A percentile compares a stretch with the other conserved stretches of the same genome.
Evolutionary conservation across 2,329 filamentous ascomycete species (phyloP).

Genomic region (Orbilia quercus): DNA sequence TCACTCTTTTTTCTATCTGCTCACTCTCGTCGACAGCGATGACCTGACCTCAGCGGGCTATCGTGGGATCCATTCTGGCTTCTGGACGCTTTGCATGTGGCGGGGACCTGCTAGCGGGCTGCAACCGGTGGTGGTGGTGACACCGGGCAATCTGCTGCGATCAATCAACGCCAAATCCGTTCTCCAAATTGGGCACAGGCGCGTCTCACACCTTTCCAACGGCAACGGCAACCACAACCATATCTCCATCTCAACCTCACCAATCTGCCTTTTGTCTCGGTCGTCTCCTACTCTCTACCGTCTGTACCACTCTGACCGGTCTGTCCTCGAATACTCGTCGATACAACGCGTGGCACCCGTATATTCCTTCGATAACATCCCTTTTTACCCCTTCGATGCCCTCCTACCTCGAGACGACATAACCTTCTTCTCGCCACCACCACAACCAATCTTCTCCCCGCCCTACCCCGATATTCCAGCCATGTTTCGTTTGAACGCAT

Average conservation of each 20-base stretch:
- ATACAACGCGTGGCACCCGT: neutral
- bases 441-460: conserved; percentile 8
- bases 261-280: neutral
- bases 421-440: no score
- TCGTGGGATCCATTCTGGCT: no score
- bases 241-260: neutral
- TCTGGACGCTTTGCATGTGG: conserved; percentile 33
- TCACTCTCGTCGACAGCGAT: conserved; percentile 1
- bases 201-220: conserved; percentile 13
- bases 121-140: conserved; percentile 11
- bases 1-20: neutral
- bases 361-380: neutral
- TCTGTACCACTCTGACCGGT: neutral
- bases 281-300: neutral
- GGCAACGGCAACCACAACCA: no score
- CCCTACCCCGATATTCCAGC: neutral
- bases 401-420: neutral
- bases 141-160: conserved; percentile 2
- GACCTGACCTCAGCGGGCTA: neutral
- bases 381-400: conserved; percentile 2
- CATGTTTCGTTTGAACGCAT: conserved; percentile 31
- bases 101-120: conserved; percentile 24
- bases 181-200: neutral
- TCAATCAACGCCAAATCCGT: conserved; percentile 14
- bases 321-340: neutral